phyloP scores from a whole-genome alignment of 495 filamentous ascomycete genomes.

The Xylaria telfairii region DNA sequence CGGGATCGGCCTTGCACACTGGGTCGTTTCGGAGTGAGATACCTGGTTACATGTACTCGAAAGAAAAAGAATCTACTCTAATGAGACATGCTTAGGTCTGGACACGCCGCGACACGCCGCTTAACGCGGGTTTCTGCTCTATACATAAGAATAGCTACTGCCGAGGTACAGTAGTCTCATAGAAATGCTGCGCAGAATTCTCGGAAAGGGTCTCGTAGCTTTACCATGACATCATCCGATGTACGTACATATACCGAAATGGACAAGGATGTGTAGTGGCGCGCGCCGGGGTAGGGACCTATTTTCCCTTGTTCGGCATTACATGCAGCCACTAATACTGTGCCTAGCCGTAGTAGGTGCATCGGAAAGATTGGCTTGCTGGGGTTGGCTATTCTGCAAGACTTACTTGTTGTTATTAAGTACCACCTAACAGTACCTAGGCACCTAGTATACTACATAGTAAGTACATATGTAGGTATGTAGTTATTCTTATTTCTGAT shows the following conservation, averaged over 20 bases:
- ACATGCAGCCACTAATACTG: not conserved
- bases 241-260: not conserved
- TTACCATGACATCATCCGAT: constrained; percentile 6
- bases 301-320: not conserved
- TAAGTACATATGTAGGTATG: no score
- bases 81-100: not conserved
- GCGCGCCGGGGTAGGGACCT: not conserved
- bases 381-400: not conserved
- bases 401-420: not conserved
- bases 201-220: not conserved
- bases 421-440: no score
- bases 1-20: constrained; percentile 7
- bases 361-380: constrained; percentile 9
- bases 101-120: not conserved
- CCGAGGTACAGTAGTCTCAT: not conserved
- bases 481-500: not conserved
- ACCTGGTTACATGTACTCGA: not conserved
- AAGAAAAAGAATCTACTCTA: not conserved
- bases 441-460: no score
- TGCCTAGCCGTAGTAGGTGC: not conserved
- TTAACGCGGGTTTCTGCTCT: constrained; percentile 1
- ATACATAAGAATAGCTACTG: not conserved
- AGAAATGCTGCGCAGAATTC: not conserved
- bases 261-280: not conserved
- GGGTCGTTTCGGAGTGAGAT: not conserved